phyloP scores from a whole-genome alignment of 495 filamentous ascomycete genomes.

The Hypoxylon fuscum region DNA sequence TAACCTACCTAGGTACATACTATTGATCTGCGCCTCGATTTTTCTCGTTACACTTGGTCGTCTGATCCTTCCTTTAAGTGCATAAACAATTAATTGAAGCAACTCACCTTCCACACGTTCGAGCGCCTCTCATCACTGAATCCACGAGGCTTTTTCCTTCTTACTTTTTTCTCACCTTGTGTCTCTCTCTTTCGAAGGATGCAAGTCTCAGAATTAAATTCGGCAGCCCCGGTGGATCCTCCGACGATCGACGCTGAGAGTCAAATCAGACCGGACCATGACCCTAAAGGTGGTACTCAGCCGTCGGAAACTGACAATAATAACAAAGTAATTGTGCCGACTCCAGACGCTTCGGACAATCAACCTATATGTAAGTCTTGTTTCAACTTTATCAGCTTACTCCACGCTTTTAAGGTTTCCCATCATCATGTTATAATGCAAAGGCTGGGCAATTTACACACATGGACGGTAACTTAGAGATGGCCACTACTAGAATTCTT shows the following conservation, averaged over 20 bases:
- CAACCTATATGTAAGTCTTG: constrained; percentile 28
- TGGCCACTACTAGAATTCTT: constrained; percentile 12
- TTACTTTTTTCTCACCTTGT: not conserved
- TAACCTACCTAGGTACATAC: not conserved
- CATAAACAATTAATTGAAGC: constrained; percentile 26
- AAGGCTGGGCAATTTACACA: not conserved
- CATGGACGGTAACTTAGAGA: constrained; percentile 9
- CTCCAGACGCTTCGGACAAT: constrained; percentile 16
- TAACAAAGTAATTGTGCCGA: constrained; percentile 12
- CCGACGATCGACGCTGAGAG: constrained; percentile 18
- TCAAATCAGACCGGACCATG: constrained; percentile 7
- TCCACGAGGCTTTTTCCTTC: constrained; percentile 26
- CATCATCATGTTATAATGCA: constrained; percentile 9
- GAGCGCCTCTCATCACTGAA: constrained; percentile 5
- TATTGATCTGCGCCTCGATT: constrained; percentile 5
- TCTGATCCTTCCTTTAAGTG: constrained; percentile 2
- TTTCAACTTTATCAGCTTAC: not conserved
- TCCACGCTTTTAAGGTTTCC: constrained; percentile 3
- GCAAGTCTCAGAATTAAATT: constrained; percentile 27
- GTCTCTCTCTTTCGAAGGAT: constrained; percentile 35
- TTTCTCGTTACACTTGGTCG: constrained; percentile 25
- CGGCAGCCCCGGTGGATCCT: constrained; percentile 27
- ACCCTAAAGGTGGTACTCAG: constrained; percentile 10
- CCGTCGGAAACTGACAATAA: constrained; percentile 22
- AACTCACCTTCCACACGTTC: not conserved